phyloP scores from a whole-genome alignment of 805 yeast species.

The Barnettozyma vustinii region DNA sequence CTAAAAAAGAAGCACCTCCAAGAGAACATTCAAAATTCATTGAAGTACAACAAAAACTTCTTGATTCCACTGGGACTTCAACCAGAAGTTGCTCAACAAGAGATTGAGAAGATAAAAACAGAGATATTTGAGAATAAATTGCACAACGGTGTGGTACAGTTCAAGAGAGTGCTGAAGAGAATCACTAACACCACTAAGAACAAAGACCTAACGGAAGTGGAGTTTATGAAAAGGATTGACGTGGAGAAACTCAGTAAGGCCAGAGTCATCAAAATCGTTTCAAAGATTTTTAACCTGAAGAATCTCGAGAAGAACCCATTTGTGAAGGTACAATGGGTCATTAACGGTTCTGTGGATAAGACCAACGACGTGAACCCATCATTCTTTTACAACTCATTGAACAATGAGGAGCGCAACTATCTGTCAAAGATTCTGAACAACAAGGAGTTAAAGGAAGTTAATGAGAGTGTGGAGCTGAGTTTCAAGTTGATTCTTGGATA shows the following conservation, averaged over 20 bases:
- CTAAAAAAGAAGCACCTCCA: slow-evolving; percentile 8
- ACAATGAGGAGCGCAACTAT: slow-evolving; percentile 22
- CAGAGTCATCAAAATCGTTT: slow-evolving; percentile 16
- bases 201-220: slow-evolving; percentile 10
- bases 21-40: slow-evolving; percentile 6
- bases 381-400: slow-evolving; percentile 36
- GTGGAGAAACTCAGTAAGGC: slow-evolving; percentile 22
- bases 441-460: slow-evolving; percentile 41
- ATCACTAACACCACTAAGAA: slow-evolving; percentile 15
- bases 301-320: slow-evolving; percentile 11
- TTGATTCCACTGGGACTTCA: slow-evolving; percentile 10
- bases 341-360: slow-evolving; percentile 27
- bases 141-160: slow-evolving; percentile 38
- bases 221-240: slow-evolving; percentile 21
- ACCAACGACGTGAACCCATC: slow-evolving; percentile 37
- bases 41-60: slow-evolving; percentile 7
- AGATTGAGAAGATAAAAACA: slow-evolving; percentile 40
- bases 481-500: slow-evolving; percentile 32
- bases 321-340: slow-evolving; percentile 23
- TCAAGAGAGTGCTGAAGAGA: slow-evolving; percentile 34
- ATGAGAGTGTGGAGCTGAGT: slow-evolving; percentile 35
- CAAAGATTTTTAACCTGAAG: slow-evolving; percentile 13
- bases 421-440: slow-evolving; percentile 40
- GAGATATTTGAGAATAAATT: slow-evolving; percentile 45
- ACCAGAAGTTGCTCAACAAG: slow-evolving; percentile 37